Conservation (phyloP, 1,284 basidiomycete genomes). For the Cryptococcus sp. region DNA sequence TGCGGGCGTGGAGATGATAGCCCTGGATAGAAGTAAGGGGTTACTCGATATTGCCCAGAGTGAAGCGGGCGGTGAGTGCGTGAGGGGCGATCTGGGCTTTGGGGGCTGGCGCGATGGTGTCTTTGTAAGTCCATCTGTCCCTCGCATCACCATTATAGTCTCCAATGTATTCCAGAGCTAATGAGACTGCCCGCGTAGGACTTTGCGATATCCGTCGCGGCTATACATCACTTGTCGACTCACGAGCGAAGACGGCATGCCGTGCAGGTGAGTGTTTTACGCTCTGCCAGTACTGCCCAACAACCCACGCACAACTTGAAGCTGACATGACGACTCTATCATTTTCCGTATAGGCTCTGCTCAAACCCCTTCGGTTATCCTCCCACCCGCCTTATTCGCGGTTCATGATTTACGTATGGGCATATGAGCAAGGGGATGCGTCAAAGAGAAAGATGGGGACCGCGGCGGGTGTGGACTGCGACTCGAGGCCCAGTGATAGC, state of each 20-base stretch:
- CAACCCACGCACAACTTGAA: no score
- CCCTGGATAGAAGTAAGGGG: conserved; percentile 76
- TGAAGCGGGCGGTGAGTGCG: conserved; percentile 50
- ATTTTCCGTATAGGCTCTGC: conserved; percentile 53
- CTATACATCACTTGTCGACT: conserved; percentile 89
- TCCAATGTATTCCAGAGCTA: neutral
- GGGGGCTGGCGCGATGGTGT: conserved; percentile 66
- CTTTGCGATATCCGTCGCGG: conserved; percentile 91
- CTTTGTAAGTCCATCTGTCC: conserved; percentile 64
- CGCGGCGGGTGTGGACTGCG: neutral
- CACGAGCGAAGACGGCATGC: conserved; percentile 67
- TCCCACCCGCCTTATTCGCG: conserved; percentile 59
- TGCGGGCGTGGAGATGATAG: conserved; percentile 61
- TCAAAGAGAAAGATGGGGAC: conserved; percentile 70
- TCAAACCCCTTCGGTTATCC: conserved; percentile 64
- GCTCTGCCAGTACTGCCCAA: no score
- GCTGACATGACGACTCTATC: no score
- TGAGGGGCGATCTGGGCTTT: conserved; percentile 65
- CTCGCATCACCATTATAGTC: no score
- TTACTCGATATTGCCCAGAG: conserved; percentile 71
- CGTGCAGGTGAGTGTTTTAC: conserved; percentile 61
- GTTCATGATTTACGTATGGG: conserved; percentile 97
- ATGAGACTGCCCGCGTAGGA: conserved; percentile 60
- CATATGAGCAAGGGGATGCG: conserved; percentile 83
- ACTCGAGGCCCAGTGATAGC: no score